These are phyloP conservation scores for Xylaria castorea DNA, from an alignment of 495 filamentous ascomycete species.

Conservation along the genomic window DNA sequence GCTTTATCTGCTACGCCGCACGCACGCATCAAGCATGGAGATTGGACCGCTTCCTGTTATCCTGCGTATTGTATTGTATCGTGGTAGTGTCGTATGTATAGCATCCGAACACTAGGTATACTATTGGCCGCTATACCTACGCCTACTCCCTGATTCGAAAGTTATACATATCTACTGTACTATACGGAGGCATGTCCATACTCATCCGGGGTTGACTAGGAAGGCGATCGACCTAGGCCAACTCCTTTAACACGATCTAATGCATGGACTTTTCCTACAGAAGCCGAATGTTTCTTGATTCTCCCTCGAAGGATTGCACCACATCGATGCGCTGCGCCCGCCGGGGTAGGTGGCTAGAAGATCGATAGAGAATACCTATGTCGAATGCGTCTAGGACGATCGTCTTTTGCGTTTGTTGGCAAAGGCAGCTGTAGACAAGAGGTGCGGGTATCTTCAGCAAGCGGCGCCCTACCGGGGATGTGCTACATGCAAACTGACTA, in stretches of 20 bases:
- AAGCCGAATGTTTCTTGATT: constrained; percentile 19
- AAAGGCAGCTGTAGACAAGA: background rate
- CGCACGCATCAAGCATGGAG: background rate
- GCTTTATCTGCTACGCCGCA: constrained; percentile 25
- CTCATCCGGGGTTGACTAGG: constrained; percentile 14
- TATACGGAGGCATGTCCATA: constrained; percentile 12
- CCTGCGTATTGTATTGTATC: background rate
- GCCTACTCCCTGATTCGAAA: constrained; percentile 4
- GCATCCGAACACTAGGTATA: constrained; percentile 7
- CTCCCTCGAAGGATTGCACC: constrained; percentile 18
- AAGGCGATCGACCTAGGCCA: constrained; percentile 4
- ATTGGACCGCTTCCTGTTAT: background rate
- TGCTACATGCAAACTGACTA: background rate
- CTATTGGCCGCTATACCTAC: background rate
- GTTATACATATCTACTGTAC: constrained; percentile 1
- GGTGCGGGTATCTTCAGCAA: background rate
- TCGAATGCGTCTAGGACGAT: background rate
- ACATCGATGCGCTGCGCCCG: constrained; percentile 1
- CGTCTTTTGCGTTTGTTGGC: background rate
- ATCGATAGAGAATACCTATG: background rate
- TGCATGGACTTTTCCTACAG: constrained; percentile 26
- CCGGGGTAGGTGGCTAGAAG: constrained; percentile 9
- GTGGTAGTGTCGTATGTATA: constrained; percentile 10
- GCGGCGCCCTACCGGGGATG: background rate
- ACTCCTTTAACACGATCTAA: constrained; percentile 18